Percentiles rank a stretch among this genome's conserved stretches.
Evolutionary conservation across 2,329 filamentous ascomycete species (phyloP).

Genomic region (Juglanconis sp.): DNA sequence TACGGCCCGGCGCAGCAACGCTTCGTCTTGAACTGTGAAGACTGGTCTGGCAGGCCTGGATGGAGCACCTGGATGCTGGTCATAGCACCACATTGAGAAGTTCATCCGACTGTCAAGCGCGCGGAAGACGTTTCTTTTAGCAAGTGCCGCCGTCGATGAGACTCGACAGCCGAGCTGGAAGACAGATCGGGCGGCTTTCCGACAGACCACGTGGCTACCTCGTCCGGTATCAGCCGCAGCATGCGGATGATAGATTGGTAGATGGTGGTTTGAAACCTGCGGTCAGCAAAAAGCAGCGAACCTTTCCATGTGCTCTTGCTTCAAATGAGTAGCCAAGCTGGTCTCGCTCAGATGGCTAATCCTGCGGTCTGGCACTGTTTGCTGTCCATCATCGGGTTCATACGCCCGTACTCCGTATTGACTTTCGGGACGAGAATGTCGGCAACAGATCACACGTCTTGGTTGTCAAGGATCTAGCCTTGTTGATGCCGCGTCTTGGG

Average conservation of each 20-base stretch:
- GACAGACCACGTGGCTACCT: background rate
- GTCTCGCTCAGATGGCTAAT: background rate
- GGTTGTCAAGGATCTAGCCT: background rate
- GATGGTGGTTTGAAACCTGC: conserved; percentile 8
- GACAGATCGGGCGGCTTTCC: background rate
- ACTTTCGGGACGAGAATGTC: too few species aligned
- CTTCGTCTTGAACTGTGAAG: too few species aligned
- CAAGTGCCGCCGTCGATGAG: background rate
- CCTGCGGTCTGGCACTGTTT: too few species aligned
- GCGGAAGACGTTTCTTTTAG: background rate
- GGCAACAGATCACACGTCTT: too few species aligned
- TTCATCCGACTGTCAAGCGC: background rate
- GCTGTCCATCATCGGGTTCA: too few species aligned
- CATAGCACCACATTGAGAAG: background rate
- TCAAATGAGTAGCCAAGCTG: background rate
- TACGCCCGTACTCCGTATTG: too few species aligned
- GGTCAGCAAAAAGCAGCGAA: background rate
- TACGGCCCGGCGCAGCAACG: too few species aligned
- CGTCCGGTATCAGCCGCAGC: background rate
- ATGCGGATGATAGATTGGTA: background rate
- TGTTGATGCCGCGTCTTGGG: background rate
- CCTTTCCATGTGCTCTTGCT: background rate
- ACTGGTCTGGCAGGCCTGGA: too few species aligned
- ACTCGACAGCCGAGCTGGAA: background rate
- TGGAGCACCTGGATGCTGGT: too few species aligned